These are phyloP conservation scores for Pachysandra terminalis DNA, from an alignment of 164 flowering plant species.

Conservation along the genomic window DNA sequence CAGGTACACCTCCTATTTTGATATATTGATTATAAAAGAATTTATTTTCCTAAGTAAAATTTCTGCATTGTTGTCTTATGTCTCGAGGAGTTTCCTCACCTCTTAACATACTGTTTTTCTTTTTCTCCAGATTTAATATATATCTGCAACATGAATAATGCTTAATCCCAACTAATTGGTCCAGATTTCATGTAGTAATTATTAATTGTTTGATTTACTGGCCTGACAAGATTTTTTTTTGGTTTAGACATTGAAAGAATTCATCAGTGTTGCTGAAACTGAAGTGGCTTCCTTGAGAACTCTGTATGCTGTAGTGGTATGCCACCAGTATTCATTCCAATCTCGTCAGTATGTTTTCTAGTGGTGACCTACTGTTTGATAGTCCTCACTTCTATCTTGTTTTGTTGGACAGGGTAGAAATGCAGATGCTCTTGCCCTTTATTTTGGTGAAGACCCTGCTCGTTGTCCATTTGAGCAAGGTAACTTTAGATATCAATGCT, in stretches of 20 bases:
- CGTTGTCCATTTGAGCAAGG: slow-evolving; percentile 99
- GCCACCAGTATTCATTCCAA: slow-evolving; percentile 13
- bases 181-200: too few relatives aligned
- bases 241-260: slow-evolving; percentile 75
- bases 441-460: slow-evolving; percentile 96
- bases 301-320: slow-evolving; percentile 86
- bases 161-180: too few relatives aligned
- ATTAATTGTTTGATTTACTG: not conserved
- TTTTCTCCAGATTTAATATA: not conserved
- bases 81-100: too few relatives aligned
- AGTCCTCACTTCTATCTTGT: slow-evolving; percentile 12
- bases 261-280: slow-evolving; percentile 63
- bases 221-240: slow-evolving; percentile 13
- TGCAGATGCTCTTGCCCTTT: slow-evolving; percentile 92
- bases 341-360: not conserved
- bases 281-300: slow-evolving; percentile 71
- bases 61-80: too few relatives aligned
- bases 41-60: too few relatives aligned
- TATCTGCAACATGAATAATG: too few relatives aligned
- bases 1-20: too few relatives aligned
- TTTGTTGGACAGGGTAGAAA: slow-evolving; percentile 76
- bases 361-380: slow-evolving; percentile 4
- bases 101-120: not conserved
- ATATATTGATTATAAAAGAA: too few relatives aligned
- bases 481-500: slow-evolving; percentile 14